Conservation (phyloP, 1,284 basidiomycete species). For the Leccinum griseonigrum region DNA sequence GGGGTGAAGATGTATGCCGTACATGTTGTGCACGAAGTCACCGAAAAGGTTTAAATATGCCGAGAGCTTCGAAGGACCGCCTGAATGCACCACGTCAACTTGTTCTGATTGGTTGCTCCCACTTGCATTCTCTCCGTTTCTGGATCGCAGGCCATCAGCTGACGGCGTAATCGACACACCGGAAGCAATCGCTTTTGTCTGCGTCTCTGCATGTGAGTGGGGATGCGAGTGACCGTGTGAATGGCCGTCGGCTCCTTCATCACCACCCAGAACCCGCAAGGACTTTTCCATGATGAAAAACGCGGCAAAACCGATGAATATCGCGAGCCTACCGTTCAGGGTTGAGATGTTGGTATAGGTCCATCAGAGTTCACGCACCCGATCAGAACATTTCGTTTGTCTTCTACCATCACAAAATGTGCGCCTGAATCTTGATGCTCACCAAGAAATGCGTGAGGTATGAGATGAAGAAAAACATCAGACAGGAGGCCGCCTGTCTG, state of each 20-base stretch:
- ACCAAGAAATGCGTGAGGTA: slow-evolving; percentile 88
- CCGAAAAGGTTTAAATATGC: slow-evolving; percentile 90
- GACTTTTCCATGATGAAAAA: slow-evolving; percentile 93
- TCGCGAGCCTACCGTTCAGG: slow-evolving; percentile 55
- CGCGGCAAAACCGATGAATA: slow-evolving; percentile 80
- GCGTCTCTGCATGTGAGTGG: slow-evolving; percentile 37
- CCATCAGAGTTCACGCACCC: slow-evolving; percentile 48
- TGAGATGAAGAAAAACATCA: slow-evolving; percentile 86
- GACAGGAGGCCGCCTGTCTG: slow-evolving; percentile 87
- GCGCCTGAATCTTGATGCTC: slow-evolving; percentile 71
- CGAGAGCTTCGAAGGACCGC: slow-evolving; percentile 72
- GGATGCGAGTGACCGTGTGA: slow-evolving; percentile 59
- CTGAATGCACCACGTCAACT: slow-evolving; percentile 25
- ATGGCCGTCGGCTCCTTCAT: slow-evolving; percentile 49
- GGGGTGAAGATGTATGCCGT: slow-evolving; percentile 28
- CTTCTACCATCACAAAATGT: slow-evolving; percentile 79
- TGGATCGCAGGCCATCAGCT: slow-evolving; percentile 34
- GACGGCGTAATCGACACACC: slow-evolving; percentile 32
- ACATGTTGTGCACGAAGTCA: slow-evolving; percentile 89
- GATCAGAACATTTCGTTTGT: slow-evolving; percentile 85
- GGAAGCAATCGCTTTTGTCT: slow-evolving; percentile 30
- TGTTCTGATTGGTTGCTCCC: slow-evolving; percentile 18
- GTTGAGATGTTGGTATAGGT: slow-evolving; percentile 11
- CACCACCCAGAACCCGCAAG: slow-evolving; percentile 72
- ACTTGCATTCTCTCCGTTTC: slow-evolving; percentile 28